Evolutionary conservation across 495 filamentous ascomycete genomes (phyloP), one percentile per base, ranked within the genome.

Genomic region (Lasiosphaeria ovina): DNA sequence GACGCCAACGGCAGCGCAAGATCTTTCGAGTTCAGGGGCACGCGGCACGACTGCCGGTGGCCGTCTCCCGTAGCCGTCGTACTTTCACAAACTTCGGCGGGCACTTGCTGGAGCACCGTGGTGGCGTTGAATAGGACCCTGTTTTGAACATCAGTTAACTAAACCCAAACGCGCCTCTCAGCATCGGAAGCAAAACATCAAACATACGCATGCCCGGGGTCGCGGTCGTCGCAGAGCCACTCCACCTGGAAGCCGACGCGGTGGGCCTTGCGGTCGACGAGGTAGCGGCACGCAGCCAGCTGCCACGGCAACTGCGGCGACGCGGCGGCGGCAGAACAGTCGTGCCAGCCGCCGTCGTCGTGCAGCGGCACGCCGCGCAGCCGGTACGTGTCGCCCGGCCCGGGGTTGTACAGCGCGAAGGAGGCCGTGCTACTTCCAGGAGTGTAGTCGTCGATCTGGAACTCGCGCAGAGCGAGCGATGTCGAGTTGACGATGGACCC

Each of bases 171-270:
- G 11, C 36, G 6, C 6, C 36, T 40, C 36, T 34, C 38, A 51
- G 45, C 14, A 35, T 32, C 10, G 0, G 12, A 53, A 53, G 1
- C 5, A 14, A 60, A n/a, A 44, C 51, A 1, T 4, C n/a, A 6
- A 44, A 61, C 63, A 42, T 60, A 70, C 67, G 69, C 60, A 54
- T 68, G 62, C 7, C 55, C 54, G 0, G 65, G 67, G 32, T 70
- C 67, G 34, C 63, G 52, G 52, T 68, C 69, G 40, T 72, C 65
- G 47, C 67, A 72, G 34, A 61, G 63, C 67, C 69, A 72, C 33
- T 63, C 42, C 9, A 72, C 12, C 44, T 60, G 50, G 45, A 72
- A 68, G 3, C 56, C 59, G 16, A 68, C 17, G 1, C 51, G 42
- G 16, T 50, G 51, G 17, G 31, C 59, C 17, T 47, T 16, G 4